A percentile compares a stretch with the other conserved stretches of the same genome.
These are phyloP conservation scores for Penicillium bovifimosum DNA, from an alignment of 495 filamentous ascomycete genomes.

Conservation along the genomic window DNA sequence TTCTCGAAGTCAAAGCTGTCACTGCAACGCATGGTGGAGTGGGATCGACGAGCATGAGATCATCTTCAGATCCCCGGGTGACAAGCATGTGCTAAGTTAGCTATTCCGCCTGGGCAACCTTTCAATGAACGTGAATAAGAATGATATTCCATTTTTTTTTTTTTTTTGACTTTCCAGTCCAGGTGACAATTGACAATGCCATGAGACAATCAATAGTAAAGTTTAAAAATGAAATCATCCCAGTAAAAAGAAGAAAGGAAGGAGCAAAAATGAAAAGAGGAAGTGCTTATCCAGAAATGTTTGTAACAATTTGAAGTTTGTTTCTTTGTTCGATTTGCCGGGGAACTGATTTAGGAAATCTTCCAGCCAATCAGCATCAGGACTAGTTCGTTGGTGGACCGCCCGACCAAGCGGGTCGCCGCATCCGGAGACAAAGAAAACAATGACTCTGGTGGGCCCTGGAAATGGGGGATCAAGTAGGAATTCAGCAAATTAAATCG, in stretches of 20 bases:
- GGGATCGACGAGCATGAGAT: slow-evolving; percentile 14
- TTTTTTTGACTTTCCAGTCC: background rate
- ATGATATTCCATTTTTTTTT: no score
- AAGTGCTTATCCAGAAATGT: background rate
- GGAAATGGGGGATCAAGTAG: background rate
- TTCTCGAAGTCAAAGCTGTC: background rate
- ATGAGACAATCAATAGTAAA: background rate
- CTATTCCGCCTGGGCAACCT: no score
- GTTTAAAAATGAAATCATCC: background rate
- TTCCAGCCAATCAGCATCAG: background rate
- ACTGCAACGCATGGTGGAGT: slow-evolving; percentile 6
- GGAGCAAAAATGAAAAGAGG: background rate
- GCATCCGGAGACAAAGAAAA: slow-evolving; percentile 42
- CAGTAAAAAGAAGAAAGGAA: background rate
- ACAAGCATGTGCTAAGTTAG: no score
- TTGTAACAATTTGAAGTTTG: background rate
- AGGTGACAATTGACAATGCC: background rate
- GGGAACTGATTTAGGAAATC: background rate
- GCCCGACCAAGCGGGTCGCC: slow-evolving; percentile 28
- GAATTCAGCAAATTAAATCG: background rate
- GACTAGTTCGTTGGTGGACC: background rate
- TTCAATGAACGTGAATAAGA: background rate
- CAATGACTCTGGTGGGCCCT: slow-evolving; percentile 21
- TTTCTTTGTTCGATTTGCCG: slow-evolving; percentile 3
- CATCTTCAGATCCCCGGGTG: slow-evolving; percentile 1